Conservation (phyloP, 768 basidiomycete species). For the Mycena venus region DNA sequence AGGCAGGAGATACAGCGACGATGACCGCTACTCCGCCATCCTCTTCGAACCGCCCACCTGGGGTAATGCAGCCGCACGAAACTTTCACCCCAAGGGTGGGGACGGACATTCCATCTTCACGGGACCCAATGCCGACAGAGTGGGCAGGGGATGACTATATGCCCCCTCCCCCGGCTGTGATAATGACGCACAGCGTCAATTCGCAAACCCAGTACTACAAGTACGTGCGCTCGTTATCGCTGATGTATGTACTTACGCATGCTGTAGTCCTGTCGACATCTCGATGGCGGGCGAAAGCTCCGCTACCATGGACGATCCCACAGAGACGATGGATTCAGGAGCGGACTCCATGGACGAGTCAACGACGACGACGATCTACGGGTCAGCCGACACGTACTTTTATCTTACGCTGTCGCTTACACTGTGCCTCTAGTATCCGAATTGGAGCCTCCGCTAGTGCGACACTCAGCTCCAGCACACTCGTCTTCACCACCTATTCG, state of each 20-base stretch:
- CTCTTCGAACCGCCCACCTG: background rate
- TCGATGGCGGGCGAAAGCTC: background rate
- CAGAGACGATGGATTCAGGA: no score
- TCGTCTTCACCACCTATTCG: background rate
- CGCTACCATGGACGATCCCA: background rate
- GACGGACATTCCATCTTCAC: background rate
- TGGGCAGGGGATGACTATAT: background rate
- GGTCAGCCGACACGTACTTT: background rate
- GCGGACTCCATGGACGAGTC: background rate
- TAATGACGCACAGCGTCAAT: background rate
- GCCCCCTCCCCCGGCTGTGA: background rate
- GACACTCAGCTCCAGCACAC: background rate
- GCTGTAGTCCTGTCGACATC: background rate
- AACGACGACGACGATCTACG: background rate
- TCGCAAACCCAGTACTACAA: background rate
- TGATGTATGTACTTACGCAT: no score
- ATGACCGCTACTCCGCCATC: background rate
- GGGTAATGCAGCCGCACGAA: background rate
- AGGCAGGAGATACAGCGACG: background rate
- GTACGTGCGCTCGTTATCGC: background rate
- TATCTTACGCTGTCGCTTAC: background rate
- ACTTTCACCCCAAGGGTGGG: background rate
- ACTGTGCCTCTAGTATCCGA: background rate
- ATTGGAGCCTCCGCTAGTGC: slow-evolving; percentile 4
- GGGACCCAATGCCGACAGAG: background rate